These are phyloP conservation scores for Hypholoma sublateritium DNA, from an alignment of 768 basidiomycete genomes.

Conservation along the genomic window DNA sequence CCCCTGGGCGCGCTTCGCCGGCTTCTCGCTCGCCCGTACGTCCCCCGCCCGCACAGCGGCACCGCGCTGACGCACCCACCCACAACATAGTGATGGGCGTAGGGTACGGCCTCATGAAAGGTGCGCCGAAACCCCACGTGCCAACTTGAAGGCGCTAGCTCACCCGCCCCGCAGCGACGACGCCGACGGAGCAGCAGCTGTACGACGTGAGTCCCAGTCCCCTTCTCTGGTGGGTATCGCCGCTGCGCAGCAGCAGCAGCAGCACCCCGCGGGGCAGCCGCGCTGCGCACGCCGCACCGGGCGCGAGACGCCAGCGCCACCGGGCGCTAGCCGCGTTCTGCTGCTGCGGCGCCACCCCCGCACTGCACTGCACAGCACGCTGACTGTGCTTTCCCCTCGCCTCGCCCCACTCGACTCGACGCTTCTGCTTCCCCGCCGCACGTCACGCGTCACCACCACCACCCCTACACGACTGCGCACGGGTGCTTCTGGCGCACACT, in stretches of 20 bases:
- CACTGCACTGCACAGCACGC: too few species aligned
- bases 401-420: background rate
- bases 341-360: too few species aligned
- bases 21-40: conserved; percentile 47
- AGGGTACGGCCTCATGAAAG: conserved; percentile 62
- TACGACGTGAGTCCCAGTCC: conserved; percentile 42
- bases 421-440: background rate
- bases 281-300: too few species aligned
- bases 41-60: conserved; percentile 14
- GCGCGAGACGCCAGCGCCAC: too few species aligned
- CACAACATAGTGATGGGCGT: conserved; percentile 46
- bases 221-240: background rate
- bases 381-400: too few species aligned
- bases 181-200: conserved; percentile 51
- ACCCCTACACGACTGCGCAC: background rate
- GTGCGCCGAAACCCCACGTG: conserved; percentile 35
- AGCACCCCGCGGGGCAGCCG: too few species aligned
- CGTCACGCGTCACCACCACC: too few species aligned
- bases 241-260: too few species aligned
- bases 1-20: conserved; percentile 58
- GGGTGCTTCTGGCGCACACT: conserved; percentile 1
- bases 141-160: background rate
- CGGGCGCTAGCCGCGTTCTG: too few species aligned
- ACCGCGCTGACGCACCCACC: background rate
- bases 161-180: conserved; percentile 35